These are phyloP conservation scores for Hamamelis virginiana DNA, from an alignment of 164 flowering plant species.

Conservation along the genomic window DNA sequence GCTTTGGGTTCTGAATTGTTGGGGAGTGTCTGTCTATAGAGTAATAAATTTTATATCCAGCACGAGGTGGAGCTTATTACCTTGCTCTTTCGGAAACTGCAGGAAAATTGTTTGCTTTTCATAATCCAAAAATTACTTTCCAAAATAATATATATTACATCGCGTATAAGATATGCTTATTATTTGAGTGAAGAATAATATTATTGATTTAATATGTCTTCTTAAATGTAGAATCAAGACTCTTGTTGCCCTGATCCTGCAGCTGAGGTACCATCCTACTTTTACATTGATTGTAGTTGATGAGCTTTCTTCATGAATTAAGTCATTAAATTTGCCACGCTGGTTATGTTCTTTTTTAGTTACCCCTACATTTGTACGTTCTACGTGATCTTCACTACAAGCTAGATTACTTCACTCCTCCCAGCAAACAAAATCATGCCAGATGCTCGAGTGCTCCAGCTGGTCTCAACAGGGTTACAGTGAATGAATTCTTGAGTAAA, in stretches of 20 bases:
- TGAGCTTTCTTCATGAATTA: not conserved
- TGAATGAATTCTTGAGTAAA: constrained; percentile 41
- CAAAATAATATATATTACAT: too few species aligned
- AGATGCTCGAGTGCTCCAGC: constrained; percentile 35
- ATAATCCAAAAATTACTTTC: too few species aligned
- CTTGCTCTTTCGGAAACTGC: too few species aligned
- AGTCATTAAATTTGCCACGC: not conserved
- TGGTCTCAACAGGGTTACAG: constrained; percentile 33
- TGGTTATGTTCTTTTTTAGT: constrained; percentile 36
- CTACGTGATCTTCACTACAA: constrained; percentile 69
- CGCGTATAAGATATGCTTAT: too few species aligned
- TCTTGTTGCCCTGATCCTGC: constrained; percentile 67
- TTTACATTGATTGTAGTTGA: not conserved
- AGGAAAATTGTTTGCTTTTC: too few species aligned
- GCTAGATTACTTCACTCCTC: constrained; percentile 47
- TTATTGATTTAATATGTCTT: not conserved
- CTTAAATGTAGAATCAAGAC: constrained; percentile 47
- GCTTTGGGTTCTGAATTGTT: too few species aligned
- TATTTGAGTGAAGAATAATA: too few species aligned
- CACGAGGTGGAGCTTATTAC: too few species aligned
- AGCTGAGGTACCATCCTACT: constrained; percentile 52
- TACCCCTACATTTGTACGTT: constrained; percentile 69
- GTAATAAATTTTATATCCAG: too few species aligned
- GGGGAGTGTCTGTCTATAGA: too few species aligned
- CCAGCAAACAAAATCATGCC: constrained; percentile 34